Evolutionary conservation across 345 rosid genomes (phyloP), one percentile per base, ranked within the genome.

Genomic region (Carallia brachiata): DNA sequence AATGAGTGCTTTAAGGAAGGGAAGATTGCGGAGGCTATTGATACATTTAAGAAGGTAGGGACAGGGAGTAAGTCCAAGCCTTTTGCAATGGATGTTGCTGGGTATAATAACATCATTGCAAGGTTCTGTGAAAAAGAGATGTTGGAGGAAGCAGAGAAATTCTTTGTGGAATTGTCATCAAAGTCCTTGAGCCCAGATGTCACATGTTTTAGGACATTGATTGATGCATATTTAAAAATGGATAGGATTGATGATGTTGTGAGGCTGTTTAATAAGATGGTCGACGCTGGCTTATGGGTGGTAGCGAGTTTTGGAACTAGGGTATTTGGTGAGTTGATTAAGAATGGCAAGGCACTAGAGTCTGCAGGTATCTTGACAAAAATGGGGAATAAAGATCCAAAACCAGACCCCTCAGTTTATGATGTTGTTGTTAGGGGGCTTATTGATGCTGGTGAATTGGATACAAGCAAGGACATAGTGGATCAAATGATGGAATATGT

Each of bases 321-420:
- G 73, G 91, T 90, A 19, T 90, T 96, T 73, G 60, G 71, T 47
- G 89, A 82, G 79, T 81, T 96, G 76, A 87, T 96, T 63, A 79
- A 79, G 75, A 88, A 86, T 73, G 91, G 97, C 18, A 90, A 88
- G 87, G 82, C 73, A 62, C 73, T 71, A 36, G 97, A 96, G 61
- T 87, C 87, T 56, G 88, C 86, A 0, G 77, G 71, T 65, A 83
- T 90, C 78, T 78, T 96, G 89, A 81, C 79, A 30, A 89, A 87
- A 80, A 96, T 96, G 98, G 91, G 97, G 34, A 91, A 85, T 78
- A 89, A 75, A 80, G 98, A 95, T 72, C 96, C 96, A 58, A 96
- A 96, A 78, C 98, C 99, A 15, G 99, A 96, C 71, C 80, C 88
- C 50, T 68, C 85, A 13, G 70, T 93, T 53, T 96, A 90, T 78